Evolutionary conservation across 495 filamentous ascomycete genomes (phyloP), one percentile per base, ranked within the genome.

Genomic region (Lasiosphaeriaceae sp.): DNA sequence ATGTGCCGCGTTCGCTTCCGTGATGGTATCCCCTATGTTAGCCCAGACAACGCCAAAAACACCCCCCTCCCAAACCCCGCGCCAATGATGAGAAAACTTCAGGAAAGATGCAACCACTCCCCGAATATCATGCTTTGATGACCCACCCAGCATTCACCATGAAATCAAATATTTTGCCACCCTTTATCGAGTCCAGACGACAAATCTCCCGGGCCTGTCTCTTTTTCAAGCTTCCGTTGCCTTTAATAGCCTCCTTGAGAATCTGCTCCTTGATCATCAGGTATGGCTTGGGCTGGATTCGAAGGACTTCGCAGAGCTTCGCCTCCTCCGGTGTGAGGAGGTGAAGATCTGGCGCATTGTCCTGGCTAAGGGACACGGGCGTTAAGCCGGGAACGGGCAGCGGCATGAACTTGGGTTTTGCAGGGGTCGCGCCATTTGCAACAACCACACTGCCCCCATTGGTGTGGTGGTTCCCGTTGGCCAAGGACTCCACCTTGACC

Each of bases 141-240:
- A 97, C 89, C 94, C 94, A 97, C 9, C 94, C 94, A 44, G 84
- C 86, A 65, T 91, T 86, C 29, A 94, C 88, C 75, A 96, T 92
- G 70, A 97, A 98, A 64, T 97, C 94, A 67, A 90, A 96, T 45
- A 97, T 84, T 59, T 88, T 82, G 43, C 77, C 76, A 1, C 78
- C 79, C 62, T 82, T 82, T 54, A 76, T 71, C 7, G 71, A 68
- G 19, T 83, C 79, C 5, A 83, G 53, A n/a, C 72, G 68, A 17
- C 76, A 78, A 11, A 83, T 77, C 56, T 82, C 85, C 64, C 85
- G 86, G 0, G 89, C 92, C 57, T 86, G 82, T 66, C 95, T 97
- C 82, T 92, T 96, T 77, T 96, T 97, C 22, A 99, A 61, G 31
- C 74, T 83, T 2, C 94, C 94, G 26, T 91, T 90, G 50, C 85